These are phyloP conservation scores for Syzygium jambos DNA, from an alignment of 345 rosid genomes.

Conservation along the genomic window DNA sequence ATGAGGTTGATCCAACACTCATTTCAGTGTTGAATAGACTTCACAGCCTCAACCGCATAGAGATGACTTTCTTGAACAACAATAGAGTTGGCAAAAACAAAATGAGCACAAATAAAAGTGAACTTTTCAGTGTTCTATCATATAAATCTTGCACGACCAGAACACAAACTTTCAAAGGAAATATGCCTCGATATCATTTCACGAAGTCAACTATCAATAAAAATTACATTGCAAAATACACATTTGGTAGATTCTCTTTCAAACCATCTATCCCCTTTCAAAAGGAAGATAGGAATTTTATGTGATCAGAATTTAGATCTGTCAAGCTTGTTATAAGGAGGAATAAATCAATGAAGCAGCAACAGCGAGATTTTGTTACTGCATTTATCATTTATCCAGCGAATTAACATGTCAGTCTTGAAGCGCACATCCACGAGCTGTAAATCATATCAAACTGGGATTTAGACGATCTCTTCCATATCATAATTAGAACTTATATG, in stretches of 20 bases:
- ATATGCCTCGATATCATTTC: neutral
- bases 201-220: neutral
- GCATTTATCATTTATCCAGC: neutral
- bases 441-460: neutral
- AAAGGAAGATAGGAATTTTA: neutral
- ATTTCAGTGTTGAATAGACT: neutral
- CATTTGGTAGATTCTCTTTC: neutral
- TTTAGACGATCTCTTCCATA: neutral
- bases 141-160: neutral
- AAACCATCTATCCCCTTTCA: neutral
- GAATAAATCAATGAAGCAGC: neutral
- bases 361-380: neutral
- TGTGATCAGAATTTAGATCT: neutral
- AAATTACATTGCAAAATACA: neutral
- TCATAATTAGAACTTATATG: neutral
- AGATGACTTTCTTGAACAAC: neutral
- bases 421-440: neutral
- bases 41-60: neutral
- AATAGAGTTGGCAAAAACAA: neutral
- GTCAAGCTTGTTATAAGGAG: neutral
- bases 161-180: neutral
- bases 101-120: neutral
- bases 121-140: neutral
- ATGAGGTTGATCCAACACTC: neutral
- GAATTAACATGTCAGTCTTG: neutral